A percentile compares a stretch with the other conserved stretches of the same genome.
These are phyloP conservation scores for Mortierella claussenii DNA, from an alignment of 192 early-diverging fungal genomes.

Conservation along the genomic window DNA sequence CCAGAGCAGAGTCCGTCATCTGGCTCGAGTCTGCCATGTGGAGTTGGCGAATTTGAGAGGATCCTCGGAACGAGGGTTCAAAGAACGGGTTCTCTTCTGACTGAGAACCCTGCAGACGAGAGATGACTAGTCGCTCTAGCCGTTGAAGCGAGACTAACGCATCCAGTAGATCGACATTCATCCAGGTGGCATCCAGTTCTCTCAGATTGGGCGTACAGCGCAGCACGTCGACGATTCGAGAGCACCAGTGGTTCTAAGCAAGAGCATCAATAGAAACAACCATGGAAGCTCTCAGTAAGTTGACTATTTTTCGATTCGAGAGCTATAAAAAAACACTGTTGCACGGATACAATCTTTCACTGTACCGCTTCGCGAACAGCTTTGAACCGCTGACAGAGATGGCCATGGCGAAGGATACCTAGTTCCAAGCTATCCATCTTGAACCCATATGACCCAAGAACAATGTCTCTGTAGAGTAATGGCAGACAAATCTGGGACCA, in stretches of 20 bases:
- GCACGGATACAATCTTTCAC: too few species aligned
- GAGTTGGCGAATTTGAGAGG: conserved; percentile 10
- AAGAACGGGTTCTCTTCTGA: conserved; percentile 25
- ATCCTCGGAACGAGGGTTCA: conserved; percentile 25
- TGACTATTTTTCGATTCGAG: too few species aligned
- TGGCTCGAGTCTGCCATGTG: conserved; percentile 21
- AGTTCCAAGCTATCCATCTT: conserved; percentile 31
- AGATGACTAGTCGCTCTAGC: conserved; percentile 29
- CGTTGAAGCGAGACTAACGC: conserved; percentile 22
- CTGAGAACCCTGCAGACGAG: conserved; percentile 32
- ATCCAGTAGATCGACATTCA: conserved; percentile 31
- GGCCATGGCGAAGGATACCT: conserved; percentile 11
- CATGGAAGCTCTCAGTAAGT: too few species aligned
- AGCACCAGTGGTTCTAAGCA: conserved; percentile 33
- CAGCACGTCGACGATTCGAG: conserved; percentile 6
- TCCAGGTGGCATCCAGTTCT: conserved; percentile 33
- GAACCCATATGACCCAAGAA: conserved; percentile 3
- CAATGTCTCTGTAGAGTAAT: conserved; percentile 18
- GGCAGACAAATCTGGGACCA: conserved; percentile 16
- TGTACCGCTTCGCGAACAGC: conserved; percentile 19
- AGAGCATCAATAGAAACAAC: background rate
- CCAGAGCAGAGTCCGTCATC: conserved; percentile 18
- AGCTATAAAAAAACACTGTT: too few species aligned
- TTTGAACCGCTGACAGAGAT: conserved; percentile 2
- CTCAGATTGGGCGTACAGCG: conserved; percentile 21